Base-by-base conservation (phyloP, 768 basidiomycete species). In the Tylopilus sp. region DNA sequence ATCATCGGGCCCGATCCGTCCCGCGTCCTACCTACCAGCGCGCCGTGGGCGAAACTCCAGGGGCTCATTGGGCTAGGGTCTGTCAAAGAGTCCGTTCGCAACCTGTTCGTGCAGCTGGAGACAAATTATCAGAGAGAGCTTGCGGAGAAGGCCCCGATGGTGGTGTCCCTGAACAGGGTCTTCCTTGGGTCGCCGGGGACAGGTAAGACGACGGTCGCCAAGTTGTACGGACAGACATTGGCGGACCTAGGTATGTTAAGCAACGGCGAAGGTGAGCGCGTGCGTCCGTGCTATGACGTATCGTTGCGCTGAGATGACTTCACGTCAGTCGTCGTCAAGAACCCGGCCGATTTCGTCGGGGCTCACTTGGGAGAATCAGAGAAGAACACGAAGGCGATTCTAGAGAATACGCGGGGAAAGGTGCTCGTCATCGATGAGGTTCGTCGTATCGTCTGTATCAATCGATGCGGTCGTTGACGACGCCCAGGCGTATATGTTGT, bases 341-440 rank as follows among this genome's bases (percentile, higher is more conserved):
- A 85, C 53, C 86, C 86, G 0, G 71, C 86, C 4, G 86, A 88
- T 62, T 88, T 87, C 56, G 67, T 85, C 24, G 86, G 86, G 0
- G 66, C 71, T 22, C 73, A 69, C 24, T 58, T 87, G 11, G 86
- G 87, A 16, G 70, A 79, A 29, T 84, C 86, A 0, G 86, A 88
- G 63, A 70, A 62, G 26, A 78, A 87, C 14, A 87, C 86, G 0
- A 87, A 85, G 59, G 77, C 74, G 0, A 87, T 88, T 30, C 71
- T 88, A 0, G 77, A 76, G 7, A 81, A 67, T 43, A 79, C 80
- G 0, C 70, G 76, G 1, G 86, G 86, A 8, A 88, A 88, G 59
- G 84, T 87, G 4, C 67, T 88, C 33, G 78, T 88, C 14, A 88
- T 88, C 21, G 86, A 88, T 51, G 86, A 88, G 77, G 86, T 80